Base-by-base conservation (phyloP, 805 yeast genomes). In the Clavispora vitiphila region DNA sequence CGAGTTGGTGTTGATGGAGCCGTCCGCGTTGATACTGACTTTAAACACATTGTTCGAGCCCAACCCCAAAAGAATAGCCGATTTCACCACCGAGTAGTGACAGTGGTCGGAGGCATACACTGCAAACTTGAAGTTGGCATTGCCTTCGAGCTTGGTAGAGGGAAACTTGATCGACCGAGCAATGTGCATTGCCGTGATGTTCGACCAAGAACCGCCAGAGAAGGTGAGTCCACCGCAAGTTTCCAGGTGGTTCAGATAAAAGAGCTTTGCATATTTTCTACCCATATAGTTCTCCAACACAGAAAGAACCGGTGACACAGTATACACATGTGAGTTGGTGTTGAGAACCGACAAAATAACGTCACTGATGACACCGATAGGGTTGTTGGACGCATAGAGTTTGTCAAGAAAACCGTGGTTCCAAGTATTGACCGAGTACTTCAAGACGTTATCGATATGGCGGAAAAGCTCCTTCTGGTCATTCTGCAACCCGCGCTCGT, bases 201-300 rank as follows among this genome's bases (percentile, higher is more conserved):
- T 86, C 7, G 95, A 84, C 81, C 89, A 86, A 4, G 91, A 82
- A 0, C 96, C 96, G 15, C 96, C 96, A 16, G 88, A 76, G 57
- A 86, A 84, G 0, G 96, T 87, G 50, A 87, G 65, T 0, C 96
- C 96, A 20, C 95, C 96, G 35, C 90, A 77, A 24, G 68, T 65
- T 3, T 64, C 64, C 5, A 74, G 74, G 19, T 50, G 49, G 27
- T 56, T 41, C 14, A 44, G 53, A 52, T 73, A 84, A 61, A 83
- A 86, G 54, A 81, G 47, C 34, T 62, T 56, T 4, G 95, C 95
- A 55, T 87, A 87, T 41, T 79, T 76, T 35, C 70, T 74, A 11
- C 82, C 79, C 24, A 83, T 80, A 43, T 69, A 72, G 61, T 82
- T 82, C 57, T 86, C 96, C 40, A 87, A 77, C 12, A 84, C 72